Base-by-base conservation (phyloP, 768 basidiomycete species). In the Podaxis sp. region DNA sequence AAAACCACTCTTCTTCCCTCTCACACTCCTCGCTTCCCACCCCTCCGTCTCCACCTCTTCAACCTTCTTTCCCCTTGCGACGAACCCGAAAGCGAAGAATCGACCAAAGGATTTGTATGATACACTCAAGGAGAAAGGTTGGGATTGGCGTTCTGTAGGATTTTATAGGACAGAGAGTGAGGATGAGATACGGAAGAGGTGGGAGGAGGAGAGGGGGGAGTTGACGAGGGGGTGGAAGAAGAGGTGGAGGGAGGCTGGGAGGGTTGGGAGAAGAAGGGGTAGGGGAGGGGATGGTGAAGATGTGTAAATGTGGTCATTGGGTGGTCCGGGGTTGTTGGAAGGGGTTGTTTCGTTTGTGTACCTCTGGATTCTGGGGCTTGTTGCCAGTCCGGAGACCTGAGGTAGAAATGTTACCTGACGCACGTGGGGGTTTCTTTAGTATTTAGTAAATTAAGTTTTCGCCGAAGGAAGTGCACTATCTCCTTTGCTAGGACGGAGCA, bases 191-290 rank as follows among this genome's bases (percentile, higher is more conserved):
- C 79, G 82, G 54, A 79, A 80, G 65, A 74, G 79, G 57, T 93
- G 93, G 91, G 91, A 93, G 68, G 82, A 77, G n/a, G 75, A 78
- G 51, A 89, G 87, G 68, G 80, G 78, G 0, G 84, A 86, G 58
- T 72, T 93, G 72, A 93, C 92, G 58, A 78, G 74, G 64, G 89
- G 85, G 54, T 93, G 92, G 91, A 92, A 91, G 76, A 84, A 84
- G 69, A 74, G 89, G 52, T 87, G 85, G 74, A 83, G 87, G 62
- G 92, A 93, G 69, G 92, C 90, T 13, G 82, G 84, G 52, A 91
- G 91, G 74, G 77, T 83, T 26, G 81, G 80, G 65, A 75, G 83
- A 66, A 76, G 87, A 63, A 81, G 84, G 66, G 81, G 76, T 24
- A 82, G 79, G 4, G 81, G 76, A 11, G 78, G 68, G 1, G 77